phyloP scores from a whole-genome alignment of 106 monocot genomes.

The Allium fistulosum region DNA sequence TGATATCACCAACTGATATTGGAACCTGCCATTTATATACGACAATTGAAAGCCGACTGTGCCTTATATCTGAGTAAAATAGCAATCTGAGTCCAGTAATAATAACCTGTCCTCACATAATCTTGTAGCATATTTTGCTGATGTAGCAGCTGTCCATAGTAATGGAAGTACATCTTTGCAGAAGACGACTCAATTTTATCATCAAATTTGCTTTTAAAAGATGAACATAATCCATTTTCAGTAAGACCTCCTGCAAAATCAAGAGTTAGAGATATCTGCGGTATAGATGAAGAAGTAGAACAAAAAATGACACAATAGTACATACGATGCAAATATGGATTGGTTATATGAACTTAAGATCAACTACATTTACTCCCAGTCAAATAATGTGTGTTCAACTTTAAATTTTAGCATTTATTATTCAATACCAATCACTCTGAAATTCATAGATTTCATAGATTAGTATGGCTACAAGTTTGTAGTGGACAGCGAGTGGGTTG shows the following conservation, averaged over 20 bases:
- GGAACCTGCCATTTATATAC: background rate
- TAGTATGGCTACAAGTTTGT: too few species aligned
- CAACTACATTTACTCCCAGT: too few species aligned
- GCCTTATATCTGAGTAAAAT: background rate
- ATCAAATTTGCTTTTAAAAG: conserved; percentile 83
- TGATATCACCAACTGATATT: background rate
- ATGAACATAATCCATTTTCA: conserved; percentile 52
- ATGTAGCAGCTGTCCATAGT: conserved; percentile 91
- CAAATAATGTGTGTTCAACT: too few species aligned
- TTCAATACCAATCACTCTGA: too few species aligned
- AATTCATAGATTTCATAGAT: too few species aligned
- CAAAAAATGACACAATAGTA: too few species aligned
- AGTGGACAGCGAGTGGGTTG: too few species aligned
- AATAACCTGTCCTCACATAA: conserved; percentile 96
- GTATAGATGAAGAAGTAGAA: too few species aligned
- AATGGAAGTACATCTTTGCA: conserved; percentile 99
- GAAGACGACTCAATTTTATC: conserved; percentile 91
- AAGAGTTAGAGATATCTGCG: background rate
- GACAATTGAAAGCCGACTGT: background rate
- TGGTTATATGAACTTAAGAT: too few species aligned
- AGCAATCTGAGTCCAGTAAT: background rate
- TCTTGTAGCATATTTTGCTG: conserved; percentile 99
- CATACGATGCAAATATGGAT: too few species aligned
- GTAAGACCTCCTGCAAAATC: conserved; percentile 31
- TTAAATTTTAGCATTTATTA: too few species aligned